A percentile compares a stretch with the other conserved stretches of the same genome.
These are phyloP conservation scores for Hirschioporus abietinus DNA, from an alignment of 768 basidiomycete genomes.

Conservation along the genomic window DNA sequence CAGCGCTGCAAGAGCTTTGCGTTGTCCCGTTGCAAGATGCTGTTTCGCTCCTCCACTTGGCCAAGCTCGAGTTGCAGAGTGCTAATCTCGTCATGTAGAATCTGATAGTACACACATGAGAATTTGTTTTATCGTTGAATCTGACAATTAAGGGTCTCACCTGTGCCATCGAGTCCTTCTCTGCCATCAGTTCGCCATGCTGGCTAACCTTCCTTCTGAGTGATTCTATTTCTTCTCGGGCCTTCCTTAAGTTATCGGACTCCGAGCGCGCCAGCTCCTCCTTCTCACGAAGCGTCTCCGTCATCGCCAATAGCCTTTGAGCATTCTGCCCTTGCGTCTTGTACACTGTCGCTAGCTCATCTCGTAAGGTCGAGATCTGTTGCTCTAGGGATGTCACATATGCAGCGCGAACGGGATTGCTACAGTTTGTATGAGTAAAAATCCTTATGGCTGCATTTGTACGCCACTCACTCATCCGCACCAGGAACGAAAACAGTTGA, in stretches of 20 bases:
- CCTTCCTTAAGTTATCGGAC: slow-evolving; percentile 71
- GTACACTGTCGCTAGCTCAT: slow-evolving; percentile 91
- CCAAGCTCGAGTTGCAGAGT: slow-evolving; percentile 88
- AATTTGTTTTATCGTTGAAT: not conserved
- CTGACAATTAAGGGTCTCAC: slow-evolving; percentile 34
- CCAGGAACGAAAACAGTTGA: slow-evolving; percentile 59
- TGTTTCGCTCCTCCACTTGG: slow-evolving; percentile 84
- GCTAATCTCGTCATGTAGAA: slow-evolving; percentile 91
- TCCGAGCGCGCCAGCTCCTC: slow-evolving; percentile 83
- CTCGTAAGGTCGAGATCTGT: slow-evolving; percentile 86
- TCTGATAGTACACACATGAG: slow-evolving; percentile 39
- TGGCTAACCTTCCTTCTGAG: slow-evolving; percentile 76
- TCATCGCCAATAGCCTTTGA: slow-evolving; percentile 88
- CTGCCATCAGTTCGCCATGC: slow-evolving; percentile 79
- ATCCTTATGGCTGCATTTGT: slow-evolving; percentile 3
- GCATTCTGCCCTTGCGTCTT: slow-evolving; percentile 96
- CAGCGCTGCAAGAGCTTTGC: slow-evolving; percentile 93
- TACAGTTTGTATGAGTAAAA: slow-evolving; percentile 24
- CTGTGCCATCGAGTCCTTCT: slow-evolving; percentile 87
- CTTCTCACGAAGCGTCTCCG: slow-evolving; percentile 90
- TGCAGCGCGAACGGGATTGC: slow-evolving; percentile 81
- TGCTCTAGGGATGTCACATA: slow-evolving; percentile 90
- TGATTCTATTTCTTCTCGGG: slow-evolving; percentile 67
- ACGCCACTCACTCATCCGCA: slow-evolving; percentile 62
- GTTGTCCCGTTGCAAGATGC: slow-evolving; percentile 86